Evolutionary conservation across 2,329 filamentous ascomycete genomes (phyloP).

Genomic region (Sporothrix schenckii): DNA sequence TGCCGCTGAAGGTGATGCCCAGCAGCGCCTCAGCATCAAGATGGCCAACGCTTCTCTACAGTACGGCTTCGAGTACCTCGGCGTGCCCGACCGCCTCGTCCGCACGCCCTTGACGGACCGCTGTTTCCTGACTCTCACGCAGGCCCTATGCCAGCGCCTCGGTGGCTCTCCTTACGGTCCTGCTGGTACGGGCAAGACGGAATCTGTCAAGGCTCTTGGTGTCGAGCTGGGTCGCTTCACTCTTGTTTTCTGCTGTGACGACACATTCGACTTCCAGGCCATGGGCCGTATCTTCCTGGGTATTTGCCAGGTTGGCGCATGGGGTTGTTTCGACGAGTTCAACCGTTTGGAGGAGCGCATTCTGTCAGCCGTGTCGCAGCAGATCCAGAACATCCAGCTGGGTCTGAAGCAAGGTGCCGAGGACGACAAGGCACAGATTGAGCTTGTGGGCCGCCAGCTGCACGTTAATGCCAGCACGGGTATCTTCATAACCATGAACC

Average conservation of each 20-base stretch:
- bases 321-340: constrained; percentile 99
- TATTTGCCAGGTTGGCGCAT: constrained; percentile 98
- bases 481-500: constrained; percentile 99
- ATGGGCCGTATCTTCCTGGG: constrained; percentile 99
- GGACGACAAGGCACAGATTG: constrained; percentile 85
- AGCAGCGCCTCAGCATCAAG: constrained; percentile 82
- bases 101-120: constrained; percentile 95
- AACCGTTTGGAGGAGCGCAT: constrained; percentile 98
- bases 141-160: constrained; percentile 90
- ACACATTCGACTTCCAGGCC: constrained; percentile 99
- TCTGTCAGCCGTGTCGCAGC: constrained; percentile 94
- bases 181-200: constrained; percentile 97
- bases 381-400: constrained; percentile 98
- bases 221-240: constrained; percentile 96
- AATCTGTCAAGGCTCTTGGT: constrained; percentile 97
- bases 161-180: constrained; percentile 97
- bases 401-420: constrained; percentile 83
- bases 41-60: constrained; percentile 96
- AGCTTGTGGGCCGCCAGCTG: constrained; percentile 88
- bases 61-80: constrained; percentile 98
- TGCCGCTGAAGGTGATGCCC: constrained; percentile 73
- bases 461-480: constrained; percentile 90
- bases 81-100: constrained; percentile 93
- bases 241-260: constrained; percentile 98
- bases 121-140: constrained; percentile 96